phyloP scores from a whole-genome alignment of 805 yeast species.

The Starmerella etchellsii region DNA sequence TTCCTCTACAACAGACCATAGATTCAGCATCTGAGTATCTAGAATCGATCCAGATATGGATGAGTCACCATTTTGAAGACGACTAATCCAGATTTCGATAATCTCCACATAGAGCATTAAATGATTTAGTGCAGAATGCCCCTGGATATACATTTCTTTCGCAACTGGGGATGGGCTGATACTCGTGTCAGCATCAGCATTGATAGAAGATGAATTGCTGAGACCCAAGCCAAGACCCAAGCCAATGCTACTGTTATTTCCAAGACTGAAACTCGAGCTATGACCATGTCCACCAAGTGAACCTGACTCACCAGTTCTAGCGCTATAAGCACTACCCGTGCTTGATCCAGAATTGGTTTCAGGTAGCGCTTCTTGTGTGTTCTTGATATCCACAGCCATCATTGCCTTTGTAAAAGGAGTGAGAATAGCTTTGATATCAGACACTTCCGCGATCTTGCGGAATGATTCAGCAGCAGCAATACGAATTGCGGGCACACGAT shows the following conservation, averaged over 20 bases:
- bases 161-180: background rate
- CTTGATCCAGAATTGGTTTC: background rate
- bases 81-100: constrained; percentile 60
- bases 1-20: constrained; percentile 79
- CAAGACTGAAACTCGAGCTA: constrained; percentile 10
- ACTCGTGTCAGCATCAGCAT: constrained; percentile 3
- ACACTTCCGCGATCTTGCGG: constrained; percentile 6
- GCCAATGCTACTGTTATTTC: constrained; percentile 1
- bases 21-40: constrained; percentile 25
- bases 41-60: constrained; percentile 11
- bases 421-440: constrained; percentile 10
- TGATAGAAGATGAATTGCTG: constrained; percentile 4
- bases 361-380: constrained; percentile 3
- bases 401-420: constrained; percentile 15
- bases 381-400: constrained; percentile 11
- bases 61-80: constrained; percentile 19
- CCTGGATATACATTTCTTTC: background rate
- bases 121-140: constrained; percentile 5
- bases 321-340: background rate
- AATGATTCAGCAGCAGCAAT: constrained; percentile 12
- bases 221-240: constrained; percentile 4
- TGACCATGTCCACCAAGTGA: constrained; percentile 5
- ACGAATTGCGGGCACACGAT: constrained; percentile 1
- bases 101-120: constrained; percentile 64
- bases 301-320: background rate